A percentile compares a stretch with the other conserved stretches of the same genome.
phyloP scores from a whole-genome alignment of 768 basidiomycete species.

The Cystobasidium ongulense region DNA sequence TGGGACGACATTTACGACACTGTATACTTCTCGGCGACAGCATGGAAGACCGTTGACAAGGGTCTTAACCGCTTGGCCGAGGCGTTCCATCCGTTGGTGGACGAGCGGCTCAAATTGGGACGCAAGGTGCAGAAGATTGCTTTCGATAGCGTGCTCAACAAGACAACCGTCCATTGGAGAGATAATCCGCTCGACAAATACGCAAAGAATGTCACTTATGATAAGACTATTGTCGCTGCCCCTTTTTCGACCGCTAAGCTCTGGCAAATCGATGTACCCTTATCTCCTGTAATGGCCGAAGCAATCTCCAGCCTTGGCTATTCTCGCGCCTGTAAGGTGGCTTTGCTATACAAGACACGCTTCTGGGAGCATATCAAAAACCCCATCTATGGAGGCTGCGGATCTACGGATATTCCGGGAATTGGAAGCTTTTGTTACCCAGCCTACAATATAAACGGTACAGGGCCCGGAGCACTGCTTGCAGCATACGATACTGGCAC shows the following conservation, averaged over 20 bases:
- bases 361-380: background rate
- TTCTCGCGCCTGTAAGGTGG: background rate
- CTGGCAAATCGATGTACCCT: background rate
- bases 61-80: constrained; percentile 38
- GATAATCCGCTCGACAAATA: constrained; percentile 22
- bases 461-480: background rate
- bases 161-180: constrained; percentile 37
- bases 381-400: background rate
- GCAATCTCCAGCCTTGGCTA: background rate
- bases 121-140: constrained; percentile 33
- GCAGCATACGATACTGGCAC: background rate
- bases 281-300: background rate
- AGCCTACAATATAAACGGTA: background rate
- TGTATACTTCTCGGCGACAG: constrained; percentile 38
- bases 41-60: constrained; percentile 39
- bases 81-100: constrained; percentile 39
- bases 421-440: background rate
- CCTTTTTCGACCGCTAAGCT: background rate
- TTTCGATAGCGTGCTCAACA: constrained; percentile 33
- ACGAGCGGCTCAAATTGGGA: constrained; percentile 32
- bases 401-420: background rate
- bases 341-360: background rate
- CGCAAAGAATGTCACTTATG: background rate
- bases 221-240: background rate
- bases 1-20: constrained; percentile 39